Percentiles rank a stretch among this genome's conserved stretches.
phyloP scores from a whole-genome alignment of 805 yeast genomes.

The Zygosaccharomyces siamensis region DNA sequence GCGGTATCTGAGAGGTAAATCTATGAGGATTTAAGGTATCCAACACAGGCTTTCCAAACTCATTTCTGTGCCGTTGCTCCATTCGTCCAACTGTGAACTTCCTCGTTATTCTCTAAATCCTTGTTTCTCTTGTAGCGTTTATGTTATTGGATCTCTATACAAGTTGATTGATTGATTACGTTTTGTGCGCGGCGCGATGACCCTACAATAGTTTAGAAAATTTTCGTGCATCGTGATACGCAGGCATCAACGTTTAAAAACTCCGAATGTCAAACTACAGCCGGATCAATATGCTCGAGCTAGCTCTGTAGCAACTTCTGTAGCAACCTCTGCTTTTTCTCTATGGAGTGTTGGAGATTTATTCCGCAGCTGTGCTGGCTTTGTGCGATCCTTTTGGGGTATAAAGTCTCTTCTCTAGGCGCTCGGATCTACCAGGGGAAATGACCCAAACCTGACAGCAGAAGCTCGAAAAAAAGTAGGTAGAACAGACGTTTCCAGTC shows the following conservation, averaged over 20 bases:
- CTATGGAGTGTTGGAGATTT: no score
- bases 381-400: background rate
- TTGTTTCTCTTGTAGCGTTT: background rate
- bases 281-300: no score
- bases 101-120: background rate
- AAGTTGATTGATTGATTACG: slow-evolving; percentile 1
- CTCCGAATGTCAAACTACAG: background rate
- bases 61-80: slow-evolving; percentile 1
- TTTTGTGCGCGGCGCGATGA: slow-evolving; percentile 7
- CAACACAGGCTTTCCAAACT: slow-evolving; percentile 12
- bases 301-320: background rate
- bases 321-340: background rate
- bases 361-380: background rate
- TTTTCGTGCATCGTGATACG: background rate
- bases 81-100: background rate
- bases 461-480: no score
- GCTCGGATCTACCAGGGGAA: no score
- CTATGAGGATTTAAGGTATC: slow-evolving; percentile 22
- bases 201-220: background rate
- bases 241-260: background rate
- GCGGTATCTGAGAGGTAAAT: slow-evolving; percentile 28
- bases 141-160: background rate
- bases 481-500: no score
- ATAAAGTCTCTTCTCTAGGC: no score
- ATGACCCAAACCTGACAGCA: no score